phyloP scores from a whole-genome alignment of 2,329 filamentous ascomycete species.

The Neonectria punicea region DNA sequence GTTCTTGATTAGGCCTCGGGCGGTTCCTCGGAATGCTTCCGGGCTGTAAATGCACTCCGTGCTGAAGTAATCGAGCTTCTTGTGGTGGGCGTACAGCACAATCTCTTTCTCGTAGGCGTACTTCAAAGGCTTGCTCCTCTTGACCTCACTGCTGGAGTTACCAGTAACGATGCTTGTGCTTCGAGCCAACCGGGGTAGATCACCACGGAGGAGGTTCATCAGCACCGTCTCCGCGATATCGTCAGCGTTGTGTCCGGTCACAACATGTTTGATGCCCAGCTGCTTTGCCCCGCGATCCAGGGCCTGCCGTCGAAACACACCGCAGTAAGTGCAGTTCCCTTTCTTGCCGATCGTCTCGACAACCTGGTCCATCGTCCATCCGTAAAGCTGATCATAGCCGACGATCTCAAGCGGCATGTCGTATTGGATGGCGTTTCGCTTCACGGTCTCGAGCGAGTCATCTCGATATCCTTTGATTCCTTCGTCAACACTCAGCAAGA shows the following conservation, averaged over 20 bases:
- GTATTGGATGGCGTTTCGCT: conserved; percentile 91
- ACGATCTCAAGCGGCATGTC: conserved; percentile 92
- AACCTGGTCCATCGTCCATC: conserved; percentile 99
- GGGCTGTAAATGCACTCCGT: conserved; percentile 99
- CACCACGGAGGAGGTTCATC: conserved; percentile 94
- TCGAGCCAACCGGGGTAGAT: conserved; percentile 85
- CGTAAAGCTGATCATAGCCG: conserved; percentile 92
- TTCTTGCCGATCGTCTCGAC: conserved; percentile 97
- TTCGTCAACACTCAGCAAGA: conserved; percentile 93
- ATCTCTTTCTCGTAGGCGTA: conserved; percentile 99
- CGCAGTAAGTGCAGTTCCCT: conserved; percentile 98
- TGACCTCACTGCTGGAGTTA: conserved; percentile 83
- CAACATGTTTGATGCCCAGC: conserved; percentile 89
- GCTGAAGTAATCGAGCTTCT: conserved; percentile 96
- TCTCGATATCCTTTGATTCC: conserved; percentile 97
- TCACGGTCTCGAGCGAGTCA: conserved; percentile 95
- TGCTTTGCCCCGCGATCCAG: conserved; percentile 91
- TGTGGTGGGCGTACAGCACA: conserved; percentile 96
- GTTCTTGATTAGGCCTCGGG: conserved; percentile 92
- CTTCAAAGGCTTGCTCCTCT: conserved; percentile 95
- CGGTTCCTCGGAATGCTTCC: conserved; percentile 94
- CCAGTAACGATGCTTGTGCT: conserved; percentile 91
- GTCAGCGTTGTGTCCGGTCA: conserved; percentile 97
- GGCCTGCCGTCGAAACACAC: conserved; percentile 93
- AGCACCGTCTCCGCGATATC: conserved; percentile 97